Conservation (phyloP, 1,284 basidiomycete species). For the Puccinia horiana region DNA sequence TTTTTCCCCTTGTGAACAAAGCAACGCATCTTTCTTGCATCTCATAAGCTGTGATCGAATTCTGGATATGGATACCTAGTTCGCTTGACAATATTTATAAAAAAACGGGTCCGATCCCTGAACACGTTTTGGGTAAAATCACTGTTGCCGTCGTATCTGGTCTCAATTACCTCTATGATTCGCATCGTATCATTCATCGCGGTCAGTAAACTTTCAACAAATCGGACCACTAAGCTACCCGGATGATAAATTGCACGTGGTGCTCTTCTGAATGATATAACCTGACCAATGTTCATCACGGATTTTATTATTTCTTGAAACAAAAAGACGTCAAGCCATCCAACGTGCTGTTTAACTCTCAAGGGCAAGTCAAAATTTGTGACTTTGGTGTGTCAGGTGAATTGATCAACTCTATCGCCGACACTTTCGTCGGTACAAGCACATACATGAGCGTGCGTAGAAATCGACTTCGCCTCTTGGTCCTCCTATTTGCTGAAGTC, state of each 20-base stretch:
- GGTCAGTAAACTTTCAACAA: constrained; percentile 63
- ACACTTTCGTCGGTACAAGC: constrained; percentile 97
- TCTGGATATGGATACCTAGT: constrained; percentile 54
- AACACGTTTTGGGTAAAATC: constrained; percentile 84
- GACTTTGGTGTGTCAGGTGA: constrained; percentile 99
- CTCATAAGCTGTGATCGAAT: background rate
- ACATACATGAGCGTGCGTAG: constrained; percentile 95
- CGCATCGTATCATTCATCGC: constrained; percentile 97
- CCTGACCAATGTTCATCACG: background rate
- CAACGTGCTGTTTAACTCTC: constrained; percentile 91
- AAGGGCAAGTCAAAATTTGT: constrained; percentile 94
- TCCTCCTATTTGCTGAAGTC: background rate
- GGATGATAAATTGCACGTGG: background rate
- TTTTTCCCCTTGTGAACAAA: background rate
- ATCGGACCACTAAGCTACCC: background rate
- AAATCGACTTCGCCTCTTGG: background rate
- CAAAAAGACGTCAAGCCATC: constrained; percentile 92
- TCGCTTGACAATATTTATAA: constrained; percentile 87
- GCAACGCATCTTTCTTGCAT: background rate
- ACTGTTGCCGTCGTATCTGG: constrained; percentile 90
- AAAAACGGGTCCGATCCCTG: constrained; percentile 82
- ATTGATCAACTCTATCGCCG: constrained; percentile 96
- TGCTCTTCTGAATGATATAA: background rate
- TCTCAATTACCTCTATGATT: constrained; percentile 95
- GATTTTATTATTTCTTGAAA: constrained; percentile 11